These are phyloP conservation scores for Ophiosphaerella korrae DNA, from an alignment of 2,329 filamentous ascomycete species.

Conservation along the genomic window DNA sequence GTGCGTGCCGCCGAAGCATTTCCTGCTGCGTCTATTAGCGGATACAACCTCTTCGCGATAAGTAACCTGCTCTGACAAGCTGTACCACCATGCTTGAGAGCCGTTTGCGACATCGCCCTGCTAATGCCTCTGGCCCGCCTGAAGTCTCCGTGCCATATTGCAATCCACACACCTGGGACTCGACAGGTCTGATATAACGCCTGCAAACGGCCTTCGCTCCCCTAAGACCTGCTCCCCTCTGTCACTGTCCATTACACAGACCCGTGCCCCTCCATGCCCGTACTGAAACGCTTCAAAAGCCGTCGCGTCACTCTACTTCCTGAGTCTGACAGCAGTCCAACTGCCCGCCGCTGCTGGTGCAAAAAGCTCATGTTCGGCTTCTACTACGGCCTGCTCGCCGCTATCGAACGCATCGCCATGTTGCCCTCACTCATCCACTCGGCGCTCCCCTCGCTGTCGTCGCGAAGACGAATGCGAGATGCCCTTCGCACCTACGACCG, in stretches of 20 bases:
- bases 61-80: slow-evolving; percentile 28
- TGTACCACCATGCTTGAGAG: slow-evolving; percentile 48
- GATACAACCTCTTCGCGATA: slow-evolving; percentile 47
- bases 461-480: slow-evolving; percentile 42
- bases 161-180: slow-evolving; percentile 26
- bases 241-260: slow-evolving; percentile 27
- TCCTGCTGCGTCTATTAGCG: slow-evolving; percentile 41
- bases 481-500: slow-evolving; percentile 49
- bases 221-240: slow-evolving; percentile 29
- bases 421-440: slow-evolving; percentile 48
- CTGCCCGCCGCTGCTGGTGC: slow-evolving; percentile 33
- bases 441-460: slow-evolving; percentile 41
- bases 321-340: slow-evolving; percentile 28
- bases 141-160: slow-evolving; percentile 36
- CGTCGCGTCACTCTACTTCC: slow-evolving; percentile 38
- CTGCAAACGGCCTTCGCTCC: slow-evolving; percentile 30
- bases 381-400: slow-evolving; percentile 46
- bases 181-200: slow-evolving; percentile 29
- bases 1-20: slow-evolving; percentile 33
- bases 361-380: slow-evolving; percentile 47
- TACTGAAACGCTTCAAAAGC: slow-evolving; percentile 44
- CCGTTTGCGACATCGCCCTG: slow-evolving; percentile 47
- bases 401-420: slow-evolving; percentile 48
- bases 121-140: slow-evolving; percentile 42
- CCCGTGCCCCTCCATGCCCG: slow-evolving; percentile 33